Conservation (phyloP, 1,284 basidiomycete species). For the Vanrija sp. region DNA sequence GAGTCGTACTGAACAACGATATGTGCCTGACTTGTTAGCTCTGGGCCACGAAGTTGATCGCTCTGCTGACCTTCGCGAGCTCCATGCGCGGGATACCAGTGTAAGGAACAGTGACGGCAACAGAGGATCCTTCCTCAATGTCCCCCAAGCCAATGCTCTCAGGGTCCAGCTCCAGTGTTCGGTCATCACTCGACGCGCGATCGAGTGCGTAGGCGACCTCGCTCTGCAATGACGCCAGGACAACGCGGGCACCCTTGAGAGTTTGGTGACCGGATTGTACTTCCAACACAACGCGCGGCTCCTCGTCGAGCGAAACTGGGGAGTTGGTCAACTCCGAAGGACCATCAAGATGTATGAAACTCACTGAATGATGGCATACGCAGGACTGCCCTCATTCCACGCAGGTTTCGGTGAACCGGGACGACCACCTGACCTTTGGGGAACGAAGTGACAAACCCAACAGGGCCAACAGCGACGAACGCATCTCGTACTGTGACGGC, state of each 20-base stretch:
- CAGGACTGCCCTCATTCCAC: constrained; percentile 21
- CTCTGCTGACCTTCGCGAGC: constrained; percentile 20
- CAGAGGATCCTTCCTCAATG: constrained; percentile 8
- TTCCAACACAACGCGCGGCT: constrained; percentile 30
- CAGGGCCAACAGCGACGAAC: constrained; percentile 19
- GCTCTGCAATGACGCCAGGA: constrained; percentile 17
- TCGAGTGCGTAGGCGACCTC: constrained; percentile 25
- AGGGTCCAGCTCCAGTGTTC: constrained; percentile 5
- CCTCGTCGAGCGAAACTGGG: constrained; percentile 38
- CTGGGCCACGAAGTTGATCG: neutral
- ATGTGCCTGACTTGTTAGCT: constrained; percentile 20
- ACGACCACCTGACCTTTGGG: constrained; percentile 12
- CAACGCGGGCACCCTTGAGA: constrained; percentile 17
- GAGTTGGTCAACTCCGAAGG: neutral
- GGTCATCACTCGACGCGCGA: constrained; percentile 7
- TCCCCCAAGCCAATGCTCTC: constrained; percentile 18
- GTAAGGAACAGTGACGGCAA: constrained; percentile 29
- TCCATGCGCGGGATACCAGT: constrained; percentile 31
- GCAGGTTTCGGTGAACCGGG: constrained; percentile 21
- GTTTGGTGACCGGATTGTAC: constrained; percentile 19
- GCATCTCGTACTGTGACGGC: constrained; percentile 21
- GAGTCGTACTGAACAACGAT: constrained; percentile 27
- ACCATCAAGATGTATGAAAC: neutral
- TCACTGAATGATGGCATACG: constrained; percentile 38
- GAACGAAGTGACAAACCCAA: constrained; percentile 17